Conservation (phyloP, 2,329 filamentous ascomycete species). For the Atkinsonella texensis region DNA sequence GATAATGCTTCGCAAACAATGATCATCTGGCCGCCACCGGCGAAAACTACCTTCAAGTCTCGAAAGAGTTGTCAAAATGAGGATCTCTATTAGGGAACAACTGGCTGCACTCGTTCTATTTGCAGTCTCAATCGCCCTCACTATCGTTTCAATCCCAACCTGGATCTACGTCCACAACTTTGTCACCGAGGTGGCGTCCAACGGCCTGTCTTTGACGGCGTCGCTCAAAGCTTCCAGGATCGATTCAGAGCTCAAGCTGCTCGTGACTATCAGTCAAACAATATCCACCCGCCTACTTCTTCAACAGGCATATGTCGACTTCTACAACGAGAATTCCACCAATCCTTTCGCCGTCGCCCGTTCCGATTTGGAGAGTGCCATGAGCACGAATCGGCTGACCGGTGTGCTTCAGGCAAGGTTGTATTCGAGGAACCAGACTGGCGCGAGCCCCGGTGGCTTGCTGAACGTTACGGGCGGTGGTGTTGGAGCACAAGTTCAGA, state of each 20-base stretch:
- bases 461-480: slow-evolving; percentile 49
- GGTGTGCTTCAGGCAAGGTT: slow-evolving; percentile 60
- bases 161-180: slow-evolving; percentile 47
- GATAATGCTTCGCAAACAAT: slow-evolving; percentile 2
- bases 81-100: slow-evolving; percentile 80
- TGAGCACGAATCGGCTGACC: slow-evolving; percentile 45
- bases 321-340: slow-evolving; percentile 40
- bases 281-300: slow-evolving; percentile 56
- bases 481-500: slow-evolving; percentile 24
- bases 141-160: slow-evolving; percentile 69
- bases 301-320: slow-evolving; percentile 38
- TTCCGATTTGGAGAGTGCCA: slow-evolving; percentile 58
- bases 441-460: slow-evolving; percentile 36
- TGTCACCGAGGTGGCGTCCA: slow-evolving; percentile 39
- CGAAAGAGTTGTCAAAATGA: slow-evolving; percentile 39
- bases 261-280: slow-evolving; percentile 62
- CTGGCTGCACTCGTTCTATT: slow-evolving; percentile 68
- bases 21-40: background rate
- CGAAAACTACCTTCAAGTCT: background rate
- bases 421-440: slow-evolving; percentile 56
- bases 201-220: slow-evolving; percentile 63
- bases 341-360: slow-evolving; percentile 49
- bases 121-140: slow-evolving; percentile 61
- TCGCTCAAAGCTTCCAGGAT: slow-evolving; percentile 79
- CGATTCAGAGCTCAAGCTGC: slow-evolving; percentile 63